Conservation (phyloP, 441 rosid species). For the Adansonia rubrostipa region DNA sequence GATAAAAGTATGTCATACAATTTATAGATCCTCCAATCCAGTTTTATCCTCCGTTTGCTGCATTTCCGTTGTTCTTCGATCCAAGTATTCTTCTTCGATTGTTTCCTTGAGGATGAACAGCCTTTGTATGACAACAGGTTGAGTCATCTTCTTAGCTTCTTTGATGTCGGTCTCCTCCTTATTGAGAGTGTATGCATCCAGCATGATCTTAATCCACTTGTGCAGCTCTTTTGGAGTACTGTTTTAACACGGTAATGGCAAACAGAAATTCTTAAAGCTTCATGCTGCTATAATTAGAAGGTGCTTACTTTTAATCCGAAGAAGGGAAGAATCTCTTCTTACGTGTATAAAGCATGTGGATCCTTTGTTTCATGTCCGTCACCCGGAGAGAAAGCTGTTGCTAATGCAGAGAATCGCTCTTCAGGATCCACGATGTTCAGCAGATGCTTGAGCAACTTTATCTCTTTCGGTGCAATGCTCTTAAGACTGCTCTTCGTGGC, state of each 20-base stretch:
- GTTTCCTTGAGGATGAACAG: slow-evolving; percentile 82
- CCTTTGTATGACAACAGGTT: slow-evolving; percentile 85
- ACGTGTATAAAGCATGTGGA: slow-evolving; percentile 83
- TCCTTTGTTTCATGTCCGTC: slow-evolving; percentile 71
- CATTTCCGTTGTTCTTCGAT: slow-evolving; percentile 34
- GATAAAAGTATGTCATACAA: neutral
- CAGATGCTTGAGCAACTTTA: slow-evolving; percentile 78
- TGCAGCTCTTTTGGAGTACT: slow-evolving; percentile 92
- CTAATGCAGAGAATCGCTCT: slow-evolving; percentile 89
- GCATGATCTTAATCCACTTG: slow-evolving; percentile 89
- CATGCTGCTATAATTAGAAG: neutral
- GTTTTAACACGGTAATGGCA: slow-evolving; percentile 27
- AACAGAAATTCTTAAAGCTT: neutral
- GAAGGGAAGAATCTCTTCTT: slow-evolving; percentile 35
- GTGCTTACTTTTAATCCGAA: neutral
- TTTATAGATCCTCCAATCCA: slow-evolving; percentile 37
- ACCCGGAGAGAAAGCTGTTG: slow-evolving; percentile 83
- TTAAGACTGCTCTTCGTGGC: slow-evolving; percentile 81
- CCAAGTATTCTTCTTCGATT: slow-evolving; percentile 82
- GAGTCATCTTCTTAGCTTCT: slow-evolving; percentile 80
- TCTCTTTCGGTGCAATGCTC: slow-evolving; percentile 85
- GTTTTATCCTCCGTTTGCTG: slow-evolving; percentile 40
- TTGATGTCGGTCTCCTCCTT: slow-evolving; percentile 83
- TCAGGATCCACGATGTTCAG: slow-evolving; percentile 90
- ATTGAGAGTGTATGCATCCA: slow-evolving; percentile 78